Evolutionary conservation across 1,284 basidiomycete genomes (phyloP), one percentile per base, ranked within the genome.

Genomic region (Austroboletus novae-zelandiae): DNA sequence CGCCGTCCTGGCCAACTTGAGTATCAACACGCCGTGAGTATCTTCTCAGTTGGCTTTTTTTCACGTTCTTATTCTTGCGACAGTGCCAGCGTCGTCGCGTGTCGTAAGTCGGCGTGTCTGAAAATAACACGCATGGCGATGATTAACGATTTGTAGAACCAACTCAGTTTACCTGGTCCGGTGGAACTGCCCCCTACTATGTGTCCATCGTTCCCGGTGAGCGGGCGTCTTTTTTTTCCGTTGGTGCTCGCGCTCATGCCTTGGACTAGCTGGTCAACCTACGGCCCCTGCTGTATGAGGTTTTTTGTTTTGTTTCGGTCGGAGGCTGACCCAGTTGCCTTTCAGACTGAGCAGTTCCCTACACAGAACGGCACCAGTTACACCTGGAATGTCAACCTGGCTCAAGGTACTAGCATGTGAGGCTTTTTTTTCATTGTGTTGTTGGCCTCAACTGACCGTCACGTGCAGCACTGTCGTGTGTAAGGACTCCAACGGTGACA

Each of bases 1-100:
- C 35, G 68, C 70, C 54, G 69, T 74, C 47, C 43, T 76, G n/a
- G 79, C 34, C 34, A 35, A 69, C 7, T 64, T 86, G 57, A 81
- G 73, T 29, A 72, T 91, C 66, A 81, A 87, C 66, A 87, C 88
- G 9, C 84, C 89, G 86, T 89, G 58, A 56, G 83, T 74, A 25
- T 48, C 27, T 25, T 47, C 27, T 47, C 29, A 7, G 1, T 11
- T 8, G 20, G 20, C 46, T 69, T 45, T 51, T 52, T 34, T 13
- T 37, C 14, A 10, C 35, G 2, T 44, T 13, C 40, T 55, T 45
- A 50, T 9, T 15, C 27, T 31, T 31, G 39, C 9, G 1, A 31
- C 18, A 74, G 79, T 35, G 0, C 68, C 40, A 72, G 61, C 51
- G 71, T 81, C 14, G 74, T 77, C 9, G 60, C 71, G 51, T 88